phyloP scores from a whole-genome alignment of 306 rosid genomes.

The Cicer bijugum region DNA sequence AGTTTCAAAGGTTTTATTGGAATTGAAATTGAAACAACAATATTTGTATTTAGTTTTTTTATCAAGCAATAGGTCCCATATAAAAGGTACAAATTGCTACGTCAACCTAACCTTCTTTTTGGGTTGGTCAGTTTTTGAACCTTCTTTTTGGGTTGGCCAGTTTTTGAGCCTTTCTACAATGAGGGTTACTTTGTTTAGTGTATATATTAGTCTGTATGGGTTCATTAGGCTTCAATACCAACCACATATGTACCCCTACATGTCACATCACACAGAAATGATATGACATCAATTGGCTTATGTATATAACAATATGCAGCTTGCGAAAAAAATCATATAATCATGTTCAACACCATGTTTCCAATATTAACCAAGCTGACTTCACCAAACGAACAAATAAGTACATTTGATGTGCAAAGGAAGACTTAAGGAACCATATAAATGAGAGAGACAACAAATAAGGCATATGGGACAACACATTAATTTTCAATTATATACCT shows the following conservation, averaged over 20 bases:
- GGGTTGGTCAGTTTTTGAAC: neutral
- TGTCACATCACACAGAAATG: neutral
- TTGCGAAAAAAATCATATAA: constrained; percentile 30
- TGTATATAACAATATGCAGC: neutral
- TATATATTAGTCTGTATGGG: neutral
- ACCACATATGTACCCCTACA: neutral
- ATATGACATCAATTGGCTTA: neutral
- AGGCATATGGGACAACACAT: constrained; percentile 31
- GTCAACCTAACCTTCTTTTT: neutral
- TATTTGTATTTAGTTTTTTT: neutral
- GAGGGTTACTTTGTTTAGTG: neutral
- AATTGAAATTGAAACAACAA: neutral
- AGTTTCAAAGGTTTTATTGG: neutral
- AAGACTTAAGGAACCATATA: constrained; percentile 22
- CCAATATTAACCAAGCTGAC: constrained; percentile 33
- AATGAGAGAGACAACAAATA: constrained; percentile 37
- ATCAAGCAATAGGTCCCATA: neutral
- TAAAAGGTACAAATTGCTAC: neutral
- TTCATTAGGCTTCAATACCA: neutral
- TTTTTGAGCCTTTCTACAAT: neutral
- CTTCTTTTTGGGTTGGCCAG: neutral
- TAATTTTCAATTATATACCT: constrained; percentile 60
- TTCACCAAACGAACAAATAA: constrained; percentile 39
- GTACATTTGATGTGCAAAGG: constrained; percentile 14
- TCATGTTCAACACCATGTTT: neutral